phyloP scores from a whole-genome alignment of 768 basidiomycete genomes.

The Leccinum arenicola region DNA sequence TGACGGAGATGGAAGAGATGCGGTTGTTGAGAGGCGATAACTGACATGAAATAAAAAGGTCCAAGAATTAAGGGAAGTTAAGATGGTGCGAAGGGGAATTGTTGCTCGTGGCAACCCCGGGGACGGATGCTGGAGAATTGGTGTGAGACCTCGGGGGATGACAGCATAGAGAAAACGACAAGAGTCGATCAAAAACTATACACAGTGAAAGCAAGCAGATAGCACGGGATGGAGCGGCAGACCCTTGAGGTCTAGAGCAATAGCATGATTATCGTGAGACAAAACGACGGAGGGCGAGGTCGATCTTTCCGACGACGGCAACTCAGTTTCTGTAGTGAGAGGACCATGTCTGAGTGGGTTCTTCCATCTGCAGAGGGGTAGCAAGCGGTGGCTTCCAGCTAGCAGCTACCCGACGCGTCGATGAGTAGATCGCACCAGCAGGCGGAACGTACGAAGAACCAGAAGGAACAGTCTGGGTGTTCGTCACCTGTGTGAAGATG shows the following conservation, averaged over 20 bases:
- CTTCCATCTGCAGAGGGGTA: slow-evolving; percentile 28
- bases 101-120: neutral
- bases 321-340: slow-evolving; percentile 6
- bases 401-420: slow-evolving; percentile 52
- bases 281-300: slow-evolving; percentile 13
- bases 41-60: slow-evolving; percentile 17
- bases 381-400: slow-evolving; percentile 41
- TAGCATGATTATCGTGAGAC: slow-evolving; percentile 1
- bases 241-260: slow-evolving; percentile 7
- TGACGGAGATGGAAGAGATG: slow-evolving; percentile 2
- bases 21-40: slow-evolving; percentile 7
- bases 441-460: slow-evolving; percentile 48
- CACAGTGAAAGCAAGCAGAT: slow-evolving; percentile 24
- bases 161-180: slow-evolving; percentile 15
- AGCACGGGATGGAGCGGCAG: slow-evolving; percentile 7
- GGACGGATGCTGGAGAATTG: neutral
- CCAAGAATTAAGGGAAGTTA: slow-evolving; percentile 14
- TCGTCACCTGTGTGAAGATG: slow-evolving; percentile 30
- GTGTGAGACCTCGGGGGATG: neutral
- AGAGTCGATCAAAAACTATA: slow-evolving; percentile 16
- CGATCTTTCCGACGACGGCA: neutral
- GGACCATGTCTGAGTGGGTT: slow-evolving; percentile 28
- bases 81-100: neutral
- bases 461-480: slow-evolving; percentile 5
- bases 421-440: slow-evolving; percentile 47